Percentiles rank a stretch among this genome's conserved stretches.
These are phyloP conservation scores for Setomelanomma holmii DNA, from an alignment of 2,329 filamentous ascomycete species.

Conservation along the genomic window DNA sequence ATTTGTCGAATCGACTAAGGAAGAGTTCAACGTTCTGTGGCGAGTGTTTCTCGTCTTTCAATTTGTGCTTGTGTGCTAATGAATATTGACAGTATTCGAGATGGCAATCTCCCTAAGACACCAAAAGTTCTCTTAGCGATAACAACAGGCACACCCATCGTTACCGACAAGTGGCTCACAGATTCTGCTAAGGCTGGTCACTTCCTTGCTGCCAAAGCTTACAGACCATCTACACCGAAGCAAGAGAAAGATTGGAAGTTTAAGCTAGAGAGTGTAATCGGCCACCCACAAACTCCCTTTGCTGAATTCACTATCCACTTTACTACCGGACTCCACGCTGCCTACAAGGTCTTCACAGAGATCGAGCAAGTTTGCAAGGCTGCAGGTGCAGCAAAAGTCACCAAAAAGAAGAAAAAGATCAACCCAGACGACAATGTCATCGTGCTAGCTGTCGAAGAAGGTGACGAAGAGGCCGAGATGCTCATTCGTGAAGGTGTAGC, in stretches of 20 bases:
- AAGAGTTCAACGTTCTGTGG: constrained; percentile 43
- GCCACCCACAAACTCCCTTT: constrained; percentile 53
- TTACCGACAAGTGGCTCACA: constrained; percentile 56
- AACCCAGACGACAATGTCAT: constrained; percentile 35
- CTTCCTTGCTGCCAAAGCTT: constrained; percentile 46
- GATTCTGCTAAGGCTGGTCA: constrained; percentile 46
- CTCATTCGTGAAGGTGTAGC: constrained; percentile 42
- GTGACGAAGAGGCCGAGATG: constrained; percentile 45
- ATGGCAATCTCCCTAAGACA: constrained; percentile 51
- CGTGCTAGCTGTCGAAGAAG: constrained; percentile 48
- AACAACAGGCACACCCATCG: constrained; percentile 52
- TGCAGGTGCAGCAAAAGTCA: constrained; percentile 47
- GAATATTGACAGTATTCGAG: constrained; percentile 45
- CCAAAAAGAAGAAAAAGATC: constrained; percentile 30
- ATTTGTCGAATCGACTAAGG: constrained; percentile 41
- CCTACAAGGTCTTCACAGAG: constrained; percentile 45
- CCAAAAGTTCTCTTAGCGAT: constrained; percentile 56
- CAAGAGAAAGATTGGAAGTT: constrained; percentile 51
- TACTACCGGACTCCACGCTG: constrained; percentile 49
- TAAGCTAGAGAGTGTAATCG: constrained; percentile 40
- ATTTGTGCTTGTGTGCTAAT: not conserved
- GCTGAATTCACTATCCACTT: constrained; percentile 58
- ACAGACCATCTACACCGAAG: constrained; percentile 40
- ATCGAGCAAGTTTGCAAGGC: constrained; percentile 48
- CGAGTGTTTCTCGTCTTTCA: constrained; percentile 16